Evolutionary conservation across 2,329 filamentous ascomycete genomes (phyloP), one percentile per base, ranked within the genome.

Genomic region (Myriosclerotinia scirpicola): DNA sequence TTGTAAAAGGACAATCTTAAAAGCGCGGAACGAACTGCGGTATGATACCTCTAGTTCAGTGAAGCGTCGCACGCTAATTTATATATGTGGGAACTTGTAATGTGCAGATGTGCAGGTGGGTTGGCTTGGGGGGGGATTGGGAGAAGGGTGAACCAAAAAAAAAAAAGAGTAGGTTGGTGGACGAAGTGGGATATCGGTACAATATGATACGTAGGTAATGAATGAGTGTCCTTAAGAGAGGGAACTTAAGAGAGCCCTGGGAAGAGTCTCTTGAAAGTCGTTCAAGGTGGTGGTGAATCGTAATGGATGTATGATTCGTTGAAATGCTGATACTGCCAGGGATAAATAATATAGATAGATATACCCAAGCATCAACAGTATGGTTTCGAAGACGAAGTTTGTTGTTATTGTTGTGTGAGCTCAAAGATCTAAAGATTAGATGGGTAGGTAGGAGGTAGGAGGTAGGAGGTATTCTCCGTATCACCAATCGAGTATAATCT

Each of bases 51-150:
- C 22, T 60, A 48, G 56, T n/a, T 48, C 30, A 48, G 56, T 60
- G 56, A 30, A 60, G 56, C 56, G 56, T 60, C 34, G 56, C 30
- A 60, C 42, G 42, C 56, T 48, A 60, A 60, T 48, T 36, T 26
- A 60, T 36, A 34, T 48, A 20, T 60, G 56, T 60, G 56, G 56
- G 42, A 60, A 60, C 42, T 48, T 30, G 5, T 17, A 53, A 26
- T 26, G n/a, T 48, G n/a, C 3, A 40, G 59, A 26, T 34, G 59
- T 48, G 56, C 14, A 44, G 14, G 42, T 44, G 42, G 40, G 20
- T 44, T 20, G 38, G 55, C 2, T n/a, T n/a, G 46, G 30, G 20
- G 56, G 36, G n/a, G 9, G 42, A 36, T 9, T 17, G 40, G 34
- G 20, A 30, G 17, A 17, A 20, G 30, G 20, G 8, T 59, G 30